Base-by-base conservation (phyloP, 805 yeast species). In the Lipomyces spencermartinsiae region DNA sequence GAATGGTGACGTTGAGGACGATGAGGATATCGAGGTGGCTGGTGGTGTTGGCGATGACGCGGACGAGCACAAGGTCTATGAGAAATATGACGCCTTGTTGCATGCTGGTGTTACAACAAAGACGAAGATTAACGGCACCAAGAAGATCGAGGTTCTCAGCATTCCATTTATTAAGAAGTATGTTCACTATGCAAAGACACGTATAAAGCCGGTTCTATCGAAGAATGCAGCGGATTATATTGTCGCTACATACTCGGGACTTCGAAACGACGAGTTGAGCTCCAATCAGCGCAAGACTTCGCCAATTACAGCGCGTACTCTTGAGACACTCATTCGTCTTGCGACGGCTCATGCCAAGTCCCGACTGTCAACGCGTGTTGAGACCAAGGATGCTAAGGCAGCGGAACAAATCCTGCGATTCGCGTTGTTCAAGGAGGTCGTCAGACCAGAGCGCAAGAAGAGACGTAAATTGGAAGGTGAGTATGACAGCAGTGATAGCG, bases 301-400 rank as follows among this genome's bases (percentile, higher is more conserved):
- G 0, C 98, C 99, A 49, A 91, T 94, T 73, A 94, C 99, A 1
- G 97, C 98, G n/a, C 91, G 99, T 87, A 95, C 98, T 4, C 83
- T 94, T 73, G 99, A 94, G 80, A 94, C 99, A 0, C 83, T 94
- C 72, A 94, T 94, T 78, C 97, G 99, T 83, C 82, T 94, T 68
- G 84, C 98, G 0, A 91, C 98, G 0, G 98, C 99, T 0, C 98
- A 95, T 79, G 98, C 98, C 10, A 94, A 95, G 78, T 91, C 94
- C n/a, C 85, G 98, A 73, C 82, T 95, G 66, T 90, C 97, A 29
- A 86, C 85, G 73, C 84, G 86, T 1, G 89, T 95, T 19, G 92
- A 89, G 39, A 84, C 84, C 25, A 84, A 83, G 71, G 99, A 95
- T 79, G 97, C 97, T 1, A 80, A 83, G 71, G 89, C 91, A 51